Conservation (phyloP, 2,329 filamentous ascomycete genomes). For the Xylariaceae sp. region DNA sequence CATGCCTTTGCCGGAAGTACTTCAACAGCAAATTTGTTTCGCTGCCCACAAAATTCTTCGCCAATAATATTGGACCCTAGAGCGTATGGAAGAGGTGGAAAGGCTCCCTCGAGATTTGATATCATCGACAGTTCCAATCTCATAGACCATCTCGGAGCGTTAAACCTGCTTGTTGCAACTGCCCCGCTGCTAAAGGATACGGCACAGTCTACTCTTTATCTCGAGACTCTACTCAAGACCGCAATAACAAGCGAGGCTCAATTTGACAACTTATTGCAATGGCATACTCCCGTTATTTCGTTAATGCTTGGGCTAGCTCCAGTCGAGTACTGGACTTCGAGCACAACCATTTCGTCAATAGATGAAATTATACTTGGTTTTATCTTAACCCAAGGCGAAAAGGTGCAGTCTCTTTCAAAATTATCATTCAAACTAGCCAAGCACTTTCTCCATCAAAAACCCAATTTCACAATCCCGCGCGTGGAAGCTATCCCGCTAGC, state of each 20-base stretch:
- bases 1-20: constrained; percentile 29
- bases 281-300: constrained; percentile 43
- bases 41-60: constrained; percentile 37
- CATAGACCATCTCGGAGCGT: constrained; percentile 38
- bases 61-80: constrained; percentile 39
- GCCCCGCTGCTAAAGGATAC: constrained; percentile 43
- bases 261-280: constrained; percentile 42
- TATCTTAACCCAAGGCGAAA: constrained; percentile 9
- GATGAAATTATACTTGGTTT: constrained; percentile 36
- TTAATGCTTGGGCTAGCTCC: constrained; percentile 48
- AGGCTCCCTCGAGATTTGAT: constrained; percentile 45
- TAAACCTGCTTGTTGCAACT: constrained; percentile 45
- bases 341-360: constrained; percentile 37
- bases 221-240: constrained; percentile 40
- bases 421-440: constrained; percentile 29
- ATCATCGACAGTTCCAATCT: constrained; percentile 54
- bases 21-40: constrained; percentile 38
- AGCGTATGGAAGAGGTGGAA: constrained; percentile 35
- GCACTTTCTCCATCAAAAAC: constrained; percentile 10
- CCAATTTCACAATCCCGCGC: constrained; percentile 21
- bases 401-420: constrained; percentile 21
- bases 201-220: constrained; percentile 46
- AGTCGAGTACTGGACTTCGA: constrained; percentile 49
- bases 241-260: constrained; percentile 26
- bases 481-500: constrained; percentile 38